Base-by-base conservation (phyloP, 441 rosid species). In the Gossypium schwendimanii region DNA sequence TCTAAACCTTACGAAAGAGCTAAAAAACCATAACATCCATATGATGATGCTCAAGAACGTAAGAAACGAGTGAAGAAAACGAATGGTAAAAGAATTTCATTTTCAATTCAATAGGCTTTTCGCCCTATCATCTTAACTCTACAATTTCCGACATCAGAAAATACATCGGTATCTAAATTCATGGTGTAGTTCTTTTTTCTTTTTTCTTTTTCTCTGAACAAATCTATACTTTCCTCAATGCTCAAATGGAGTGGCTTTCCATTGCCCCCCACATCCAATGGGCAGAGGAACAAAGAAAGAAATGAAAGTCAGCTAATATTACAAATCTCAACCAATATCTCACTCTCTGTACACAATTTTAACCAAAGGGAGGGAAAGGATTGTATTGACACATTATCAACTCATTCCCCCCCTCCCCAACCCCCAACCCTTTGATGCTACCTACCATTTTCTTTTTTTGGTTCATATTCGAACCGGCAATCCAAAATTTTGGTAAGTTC, bases 401-500 rank as follows among this genome's bases (percentile, higher is more conserved):
- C 66, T 70, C 76, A 59, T 50, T 59, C 41, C 28, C 60, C 45
- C 72, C 53, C n/a, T 6, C 3, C 54, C 76, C 49, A 64, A 69
- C 55, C 8, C 6, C 47, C 47, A 41, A 41, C 47, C 23, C 31
- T 28, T 15, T 41, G 41, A 52, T n/a, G 20, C 57, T 58, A 58
- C 64, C 28, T 36, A 20, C 58, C 62, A 63, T 44, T 50, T 21
- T 47, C 69, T 23, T 24, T 24, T 12, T 24, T 23, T 10, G 62
- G 62, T 7, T 24, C 7, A 2, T 84, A 88, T 82, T 77, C 87
- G 90, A 81, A 88, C 85, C 1, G 98, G 97, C 79, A 93, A 80
- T 72, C 99, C 99, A 81, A 95, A 91, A 81, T 95, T 95, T 80
- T 95, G 98, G 77, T 82, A 93, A 11, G 90, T 80, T 84, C 85